A percentile compares a stretch with the other conserved stretches of the same genome.
Evolutionary conservation across 2,329 filamentous ascomycete species (phyloP).

Genomic region (Neofusicoccum kwambonambiense): DNA sequence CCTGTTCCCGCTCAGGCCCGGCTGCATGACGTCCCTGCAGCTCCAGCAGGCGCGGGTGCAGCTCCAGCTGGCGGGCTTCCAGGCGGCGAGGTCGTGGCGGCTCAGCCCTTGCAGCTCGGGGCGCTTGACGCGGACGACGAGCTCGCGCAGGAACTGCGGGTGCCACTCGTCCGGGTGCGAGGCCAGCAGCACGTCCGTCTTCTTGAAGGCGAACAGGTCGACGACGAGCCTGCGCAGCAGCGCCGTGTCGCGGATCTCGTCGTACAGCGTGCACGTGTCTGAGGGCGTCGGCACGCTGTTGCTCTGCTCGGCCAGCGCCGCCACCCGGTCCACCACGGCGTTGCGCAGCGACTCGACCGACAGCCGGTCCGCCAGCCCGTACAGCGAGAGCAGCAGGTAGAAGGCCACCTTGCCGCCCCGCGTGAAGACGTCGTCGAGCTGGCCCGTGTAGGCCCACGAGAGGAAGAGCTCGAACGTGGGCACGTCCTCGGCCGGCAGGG

Average conservation of each 20-base stretch:
- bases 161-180: constrained; percentile 50
- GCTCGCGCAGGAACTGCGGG: constrained; percentile 47
- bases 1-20: constrained; percentile 34
- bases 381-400: constrained; percentile 50
- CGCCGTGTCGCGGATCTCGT: constrained; percentile 39
- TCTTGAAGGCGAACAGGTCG: constrained; percentile 54
- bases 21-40: constrained; percentile 41
- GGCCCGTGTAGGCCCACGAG: constrained; percentile 51
- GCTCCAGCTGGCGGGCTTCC: constrained; percentile 36
- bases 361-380: constrained; percentile 48
- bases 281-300: constrained; percentile 51
- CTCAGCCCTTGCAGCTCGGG: constrained; percentile 43
- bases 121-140: constrained; percentile 47
- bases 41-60: constrained; percentile 37
- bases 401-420: constrained; percentile 49
- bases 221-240: constrained; percentile 44
- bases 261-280: constrained; percentile 51
- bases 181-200: constrained; percentile 49
- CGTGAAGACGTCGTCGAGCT: constrained; percentile 39
- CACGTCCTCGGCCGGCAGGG: constrained; percentile 45
- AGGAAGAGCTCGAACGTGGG: constrained; percentile 51
- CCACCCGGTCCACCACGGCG: constrained; percentile 43
- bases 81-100: constrained; percentile 42
- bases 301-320: constrained; percentile 46
- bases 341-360: constrained; percentile 47